Conservation (phyloP, 1,139 yeast genomes). For the Hanseniaspora uvarum region DNA sequence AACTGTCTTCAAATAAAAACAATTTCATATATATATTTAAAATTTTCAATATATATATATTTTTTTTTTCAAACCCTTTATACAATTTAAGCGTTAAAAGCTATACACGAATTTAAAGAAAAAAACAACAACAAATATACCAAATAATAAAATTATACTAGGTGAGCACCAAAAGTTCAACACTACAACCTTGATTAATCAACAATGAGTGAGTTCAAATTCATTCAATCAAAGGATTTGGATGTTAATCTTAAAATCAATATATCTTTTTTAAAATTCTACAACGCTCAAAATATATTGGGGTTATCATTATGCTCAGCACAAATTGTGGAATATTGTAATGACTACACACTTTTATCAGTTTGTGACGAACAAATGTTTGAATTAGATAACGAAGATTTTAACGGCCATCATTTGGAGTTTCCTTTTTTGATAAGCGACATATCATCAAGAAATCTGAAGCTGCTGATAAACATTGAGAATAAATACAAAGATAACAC, state of each 20-base stretch:
- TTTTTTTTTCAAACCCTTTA: background rate
- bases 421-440: conserved; percentile 6
- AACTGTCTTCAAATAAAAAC: too few relatives aligned
- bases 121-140: too few relatives aligned
- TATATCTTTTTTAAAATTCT: background rate
- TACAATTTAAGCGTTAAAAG: background rate
- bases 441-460: conserved; percentile 7
- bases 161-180: too few relatives aligned
- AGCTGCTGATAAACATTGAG: conserved; percentile 1
- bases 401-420: background rate
- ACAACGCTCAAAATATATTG: background rate
- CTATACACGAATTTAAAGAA: background rate
- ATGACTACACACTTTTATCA: background rate
- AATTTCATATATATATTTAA: too few relatives aligned
- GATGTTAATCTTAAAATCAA: background rate
- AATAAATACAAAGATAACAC: background rate
- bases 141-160: background rate
- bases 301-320: background rate
- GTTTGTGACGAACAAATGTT: background rate
- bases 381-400: background rate
- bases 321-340: conserved; percentile 8
- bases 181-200: background rate
- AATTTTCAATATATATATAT: background rate
- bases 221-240: conserved; percentile 2
- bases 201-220: background rate